Base-by-base conservation (phyloP, 2,329 filamentous ascomycete genomes). In the Aspergillus quadrilineatus region DNA sequence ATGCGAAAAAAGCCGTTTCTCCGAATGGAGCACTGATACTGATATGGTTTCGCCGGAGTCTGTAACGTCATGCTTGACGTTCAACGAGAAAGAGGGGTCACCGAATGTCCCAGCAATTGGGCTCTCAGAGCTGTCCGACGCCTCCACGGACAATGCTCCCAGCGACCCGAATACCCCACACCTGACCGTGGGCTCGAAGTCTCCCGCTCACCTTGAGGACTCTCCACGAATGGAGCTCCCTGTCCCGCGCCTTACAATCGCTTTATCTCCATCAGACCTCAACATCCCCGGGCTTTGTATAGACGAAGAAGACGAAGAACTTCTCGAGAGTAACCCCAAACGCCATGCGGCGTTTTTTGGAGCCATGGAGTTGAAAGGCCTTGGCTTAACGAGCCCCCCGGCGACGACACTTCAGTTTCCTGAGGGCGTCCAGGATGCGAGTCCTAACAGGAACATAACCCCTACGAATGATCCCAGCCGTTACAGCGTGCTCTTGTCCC, bases 11-110 rank as follows among this genome's bases (percentile, higher is more conserved):
- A 76, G 74, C 51, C 73, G 67, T 6, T 77, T 76, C 49, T 76
- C 74, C 0, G 70, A 73, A 62, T 76, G 72, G 69, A 75, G 72
- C 51, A 73, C 71, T 9, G 73, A 75, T 51, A 70, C 68, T 7
- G 73, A 75, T 9, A 57, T 68, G 22, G 55, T 67, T 32, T 73
- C 72, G 4, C 69, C 70, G 4, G 69, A 69, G 36, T 76, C 72
- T 1, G 72, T 73, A 67, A 66, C 63, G 39, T 74, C 73, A 9
- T 63, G 64, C 9, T 72, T 69, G 1, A 69, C 70, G 2, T 68
- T 75, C 50, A 67, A 72, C 48, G 52, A 68, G 14, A 60, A 63
- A 12, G 61, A 61, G n/a, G 53, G 60, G 10, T 63, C 63, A n/a
- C 60, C 62, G 5, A 53, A 59, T n/a, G 49, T 59, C 1, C 64